Evolutionary conservation across 805 yeast genomes (phyloP).

Genomic region (Candida awuae): DNA sequence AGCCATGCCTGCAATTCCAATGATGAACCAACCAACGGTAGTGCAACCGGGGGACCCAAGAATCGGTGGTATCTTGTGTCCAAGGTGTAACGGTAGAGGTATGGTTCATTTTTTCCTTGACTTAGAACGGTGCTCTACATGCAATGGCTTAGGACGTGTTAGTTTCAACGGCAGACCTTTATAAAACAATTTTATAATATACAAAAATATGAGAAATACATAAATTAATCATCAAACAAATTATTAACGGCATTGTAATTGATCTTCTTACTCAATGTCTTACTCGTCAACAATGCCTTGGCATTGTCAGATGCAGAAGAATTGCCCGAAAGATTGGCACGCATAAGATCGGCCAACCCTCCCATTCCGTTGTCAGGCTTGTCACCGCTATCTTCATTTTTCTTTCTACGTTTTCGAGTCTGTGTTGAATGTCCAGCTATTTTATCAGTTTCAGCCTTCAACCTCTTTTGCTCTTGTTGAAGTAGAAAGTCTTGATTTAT

Average conservation of each 20-base stretch:
- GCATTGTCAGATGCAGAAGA: conserved; percentile 73
- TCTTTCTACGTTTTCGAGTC: conserved; percentile 41
- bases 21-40: conserved; percentile 27
- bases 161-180: conserved; percentile 12
- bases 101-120: conserved; percentile 46
- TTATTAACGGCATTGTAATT: conserved; percentile 76
- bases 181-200: no score
- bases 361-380: conserved; percentile 18
- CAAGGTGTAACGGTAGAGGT: conserved; percentile 64
- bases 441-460: conserved; percentile 80
- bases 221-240: conserved; percentile 28
- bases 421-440: conserved; percentile 66
- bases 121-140: conserved; percentile 53
- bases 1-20: conserved; percentile 8
- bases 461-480: conserved; percentile 76
- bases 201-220: no score
- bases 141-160: conserved; percentile 62
- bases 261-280: conserved; percentile 78
- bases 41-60: conserved; percentile 74
- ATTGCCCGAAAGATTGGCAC: conserved; percentile 37
- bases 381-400: conserved; percentile 19
- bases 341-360: conserved; percentile 27
- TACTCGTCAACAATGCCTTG: conserved; percentile 63
- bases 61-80: conserved; percentile 67
- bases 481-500: conserved; percentile 77